These are phyloP conservation scores for Excoecaria cochinchinensis DNA, from an alignment of 345 rosid genomes.

Conservation along the genomic window DNA sequence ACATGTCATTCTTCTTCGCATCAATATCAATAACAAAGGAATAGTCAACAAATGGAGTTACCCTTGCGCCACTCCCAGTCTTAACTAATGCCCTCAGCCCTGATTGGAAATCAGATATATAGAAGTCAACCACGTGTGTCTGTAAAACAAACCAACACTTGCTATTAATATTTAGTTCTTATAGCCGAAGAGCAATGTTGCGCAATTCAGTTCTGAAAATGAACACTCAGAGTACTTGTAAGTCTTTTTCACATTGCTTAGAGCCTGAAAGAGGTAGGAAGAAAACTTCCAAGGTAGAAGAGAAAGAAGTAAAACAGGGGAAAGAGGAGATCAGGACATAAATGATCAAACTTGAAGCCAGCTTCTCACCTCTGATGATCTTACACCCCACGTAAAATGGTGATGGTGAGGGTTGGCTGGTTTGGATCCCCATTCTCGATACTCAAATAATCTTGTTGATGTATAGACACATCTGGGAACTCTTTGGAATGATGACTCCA, in stretches of 20 bases:
- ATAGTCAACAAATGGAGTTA: slow-evolving; percentile 79
- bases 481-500: slow-evolving; percentile 92
- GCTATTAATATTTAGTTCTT: not conserved
- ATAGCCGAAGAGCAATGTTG: not conserved
- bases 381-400: slow-evolving; percentile 81
- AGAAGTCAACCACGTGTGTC: slow-evolving; percentile 92
- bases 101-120: slow-evolving; percentile 93
- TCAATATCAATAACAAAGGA: slow-evolving; percentile 57
- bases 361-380: slow-evolving; percentile 69
- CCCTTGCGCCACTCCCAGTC: slow-evolving; percentile 71
- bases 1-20: slow-evolving; percentile 58
- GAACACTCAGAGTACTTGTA: not conserved
- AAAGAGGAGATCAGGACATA: not conserved
- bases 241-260: not conserved
- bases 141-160: slow-evolving; percentile 28
- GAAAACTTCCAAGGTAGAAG: not conserved
- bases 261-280: not conserved
- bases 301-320: not conserved
- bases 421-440: slow-evolving; percentile 93
- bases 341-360: not conserved
- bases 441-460: slow-evolving; percentile 87
- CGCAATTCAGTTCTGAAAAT: not conserved
- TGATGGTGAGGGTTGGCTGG: slow-evolving; percentile 77
- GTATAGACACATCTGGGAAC: slow-evolving; percentile 98
- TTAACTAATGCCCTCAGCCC: slow-evolving; percentile 93